Percentiles rank a stretch among this genome's conserved stretches.
Evolutionary conservation across 148 eudicot species (phyloP).

Genomic region (Cornus kousa): DNA sequence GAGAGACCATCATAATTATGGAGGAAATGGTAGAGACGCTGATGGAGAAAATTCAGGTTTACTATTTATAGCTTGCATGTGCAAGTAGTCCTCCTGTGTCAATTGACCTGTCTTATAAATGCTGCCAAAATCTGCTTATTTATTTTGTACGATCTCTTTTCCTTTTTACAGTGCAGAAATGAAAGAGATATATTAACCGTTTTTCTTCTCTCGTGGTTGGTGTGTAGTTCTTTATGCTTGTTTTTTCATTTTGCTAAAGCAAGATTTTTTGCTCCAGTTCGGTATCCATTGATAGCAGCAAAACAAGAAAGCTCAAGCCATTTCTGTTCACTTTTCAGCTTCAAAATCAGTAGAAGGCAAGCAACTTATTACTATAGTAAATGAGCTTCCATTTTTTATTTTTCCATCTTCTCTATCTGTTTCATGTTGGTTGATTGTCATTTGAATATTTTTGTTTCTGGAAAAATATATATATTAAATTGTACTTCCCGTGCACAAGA

Average conservation of each 20-base stretch:
- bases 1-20: background rate
- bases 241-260: conserved; percentile 10
- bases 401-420: background rate
- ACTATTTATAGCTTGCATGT: conserved; percentile 2
- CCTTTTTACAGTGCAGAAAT: background rate
- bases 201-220: conserved; percentile 17
- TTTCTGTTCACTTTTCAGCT: background rate
- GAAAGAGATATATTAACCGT: conserved; percentile 3
- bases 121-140: conserved; percentile 9
- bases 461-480: background rate
- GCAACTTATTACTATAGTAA: background rate
- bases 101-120: background rate
- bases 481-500: background rate
- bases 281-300: background rate
- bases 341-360: background rate
- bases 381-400: background rate
- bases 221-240: conserved; percentile 1
- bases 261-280: background rate
- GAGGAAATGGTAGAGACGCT: background rate
- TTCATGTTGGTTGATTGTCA: background rate
- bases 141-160: conserved; percentile 7
- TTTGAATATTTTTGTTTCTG: background rate
- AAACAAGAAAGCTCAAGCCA: background rate
- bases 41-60: conserved; percentile 6
- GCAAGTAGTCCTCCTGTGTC: background rate